Conservation (phyloP, 1,139 yeast species). For the Lodderomyces jiufengensis region DNA sequence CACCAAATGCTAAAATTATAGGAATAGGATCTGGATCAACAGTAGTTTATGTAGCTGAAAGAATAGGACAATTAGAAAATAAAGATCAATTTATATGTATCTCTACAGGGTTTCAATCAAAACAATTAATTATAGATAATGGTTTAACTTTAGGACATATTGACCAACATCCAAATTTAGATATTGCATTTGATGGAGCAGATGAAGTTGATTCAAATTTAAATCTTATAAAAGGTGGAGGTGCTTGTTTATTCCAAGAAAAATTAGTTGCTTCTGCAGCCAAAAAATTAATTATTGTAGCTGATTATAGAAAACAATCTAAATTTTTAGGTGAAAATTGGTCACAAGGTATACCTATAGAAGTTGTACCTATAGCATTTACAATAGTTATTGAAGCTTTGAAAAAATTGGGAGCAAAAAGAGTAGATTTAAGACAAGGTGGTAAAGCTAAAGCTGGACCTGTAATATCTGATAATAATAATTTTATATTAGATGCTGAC, state of each 20-base stretch:
- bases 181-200: conserved; percentile 97
- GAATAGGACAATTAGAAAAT: conserved; percentile 69
- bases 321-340: conserved; percentile 68
- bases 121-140: conserved; percentile 76
- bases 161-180: conserved; percentile 77
- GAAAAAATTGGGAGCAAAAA: conserved; percentile 59
- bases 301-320: conserved; percentile 84
- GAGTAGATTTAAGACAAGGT: conserved; percentile 74
- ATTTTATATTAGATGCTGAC: conserved; percentile 89
- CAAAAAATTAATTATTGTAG: conserved; percentile 76
- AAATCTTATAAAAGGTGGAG: conserved; percentile 96
- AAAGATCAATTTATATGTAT: conserved; percentile 68
- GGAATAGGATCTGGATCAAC: conserved; percentile 98
- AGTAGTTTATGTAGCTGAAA: conserved; percentile 91
- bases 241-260: conserved; percentile 96
- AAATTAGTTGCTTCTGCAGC: conserved; percentile 88
- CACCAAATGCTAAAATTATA: conserved; percentile 63
- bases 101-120: conserved; percentile 96
- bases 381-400: conserved; percentile 70
- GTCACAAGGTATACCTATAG: conserved; percentile 93
- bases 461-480: conserved; percentile 94
- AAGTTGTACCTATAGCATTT: conserved; percentile 87
- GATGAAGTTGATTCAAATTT: conserved; percentile 85
- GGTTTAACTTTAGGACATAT: conserved; percentile 76
- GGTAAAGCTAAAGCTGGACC: conserved; percentile 96